These are phyloP conservation scores for Phytophthora syringae DNA, from an alignment of 352 stramenopile genomes.

Conservation along the genomic window DNA sequence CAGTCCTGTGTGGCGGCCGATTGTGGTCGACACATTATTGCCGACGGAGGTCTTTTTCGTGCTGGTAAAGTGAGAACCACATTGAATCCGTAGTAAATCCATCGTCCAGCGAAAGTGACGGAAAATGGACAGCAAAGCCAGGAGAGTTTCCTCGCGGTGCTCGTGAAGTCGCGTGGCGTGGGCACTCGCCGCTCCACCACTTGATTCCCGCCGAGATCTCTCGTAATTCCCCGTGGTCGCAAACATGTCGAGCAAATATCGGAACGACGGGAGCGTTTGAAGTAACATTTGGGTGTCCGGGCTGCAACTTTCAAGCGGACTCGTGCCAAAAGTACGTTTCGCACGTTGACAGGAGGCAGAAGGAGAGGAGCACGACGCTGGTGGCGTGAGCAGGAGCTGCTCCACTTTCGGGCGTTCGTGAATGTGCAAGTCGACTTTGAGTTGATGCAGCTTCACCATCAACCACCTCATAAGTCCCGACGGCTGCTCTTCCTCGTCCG, in stretches of 20 bases:
- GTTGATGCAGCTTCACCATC: slow-evolving; percentile 42
- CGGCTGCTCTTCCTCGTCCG: slow-evolving; percentile 22
- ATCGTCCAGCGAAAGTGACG: slow-evolving; percentile 23
- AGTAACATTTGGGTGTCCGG: slow-evolving; percentile 27
- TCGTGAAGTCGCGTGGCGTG: slow-evolving; percentile 21
- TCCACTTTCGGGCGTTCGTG: slow-evolving; percentile 36
- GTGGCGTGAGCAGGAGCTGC: slow-evolving; percentile 27
- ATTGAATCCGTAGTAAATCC: slow-evolving; percentile 37
- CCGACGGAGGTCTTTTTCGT: no score
- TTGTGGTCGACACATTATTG: no score
- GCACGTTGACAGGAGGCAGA: slow-evolving; percentile 5
- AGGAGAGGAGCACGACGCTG: slow-evolving; percentile 11
- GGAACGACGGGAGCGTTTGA: slow-evolving; percentile 42
- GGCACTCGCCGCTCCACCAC: slow-evolving; percentile 14
- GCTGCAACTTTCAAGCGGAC: neutral
- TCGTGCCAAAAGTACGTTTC: neutral
- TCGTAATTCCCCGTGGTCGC: slow-evolving; percentile 17
- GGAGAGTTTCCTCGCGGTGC: slow-evolving; percentile 35
- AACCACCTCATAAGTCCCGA: slow-evolving; percentile 43
- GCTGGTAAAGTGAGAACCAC: slow-evolving; percentile 28
- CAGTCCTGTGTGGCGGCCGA: slow-evolving; percentile 7
- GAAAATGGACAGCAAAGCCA: slow-evolving; percentile 31
- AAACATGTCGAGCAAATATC: slow-evolving; percentile 25
- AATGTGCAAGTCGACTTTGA: slow-evolving; percentile 45
- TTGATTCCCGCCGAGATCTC: slow-evolving; percentile 5